Evolutionary conservation across 768 basidiomycete genomes (phyloP), one percentile per base, ranked within the genome.

Genomic region (Pholiota microspora): DNA sequence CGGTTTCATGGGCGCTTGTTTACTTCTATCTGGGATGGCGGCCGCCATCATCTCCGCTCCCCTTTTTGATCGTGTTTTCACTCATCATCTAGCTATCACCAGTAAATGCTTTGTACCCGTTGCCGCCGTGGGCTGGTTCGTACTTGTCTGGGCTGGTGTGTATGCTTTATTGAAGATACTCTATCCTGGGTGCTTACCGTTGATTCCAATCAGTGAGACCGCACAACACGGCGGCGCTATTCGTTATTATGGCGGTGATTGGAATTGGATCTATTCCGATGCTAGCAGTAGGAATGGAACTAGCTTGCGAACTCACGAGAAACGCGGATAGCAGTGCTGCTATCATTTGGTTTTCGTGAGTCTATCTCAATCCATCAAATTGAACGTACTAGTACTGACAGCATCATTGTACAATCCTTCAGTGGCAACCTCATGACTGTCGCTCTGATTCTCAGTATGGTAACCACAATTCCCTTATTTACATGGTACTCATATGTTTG

Each of bases 41-140:
- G 79, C 83, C 8, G 86, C 92, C 0, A 71, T 85, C 27, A 62
- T 85, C 46, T 80, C 85, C 0, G 83, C 91, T 0, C 92, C 92
- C 0, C 68, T 92, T 3, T 86, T 92, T 62, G 92, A 93, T 63
- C 83, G 91, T 16, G 82, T 92, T n/a, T 82, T 94, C 56, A 92
- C 88, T 8, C 79, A 85, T 59, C 82, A 82, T 56, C 75, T 92
- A 34, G 88, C 83, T 0, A 57, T 81, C 9, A 81, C 84, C 2
- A 61, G 77, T 51, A 89, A 86, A 52, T 54, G 82, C 0, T 62
- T 89, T 8, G 77, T 84, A 13, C 90, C 90, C 1, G 64, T 85
- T 40, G 72, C 88, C 4, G 85, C 77, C 13, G 74, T 62, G 1
- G 75, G 76, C 21, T 93, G 90, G 89, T 67, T 93, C 12, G 81